Evolutionary conservation across 148 eudicot species (phyloP).

Genomic region (Persicaria maculosa): DNA sequence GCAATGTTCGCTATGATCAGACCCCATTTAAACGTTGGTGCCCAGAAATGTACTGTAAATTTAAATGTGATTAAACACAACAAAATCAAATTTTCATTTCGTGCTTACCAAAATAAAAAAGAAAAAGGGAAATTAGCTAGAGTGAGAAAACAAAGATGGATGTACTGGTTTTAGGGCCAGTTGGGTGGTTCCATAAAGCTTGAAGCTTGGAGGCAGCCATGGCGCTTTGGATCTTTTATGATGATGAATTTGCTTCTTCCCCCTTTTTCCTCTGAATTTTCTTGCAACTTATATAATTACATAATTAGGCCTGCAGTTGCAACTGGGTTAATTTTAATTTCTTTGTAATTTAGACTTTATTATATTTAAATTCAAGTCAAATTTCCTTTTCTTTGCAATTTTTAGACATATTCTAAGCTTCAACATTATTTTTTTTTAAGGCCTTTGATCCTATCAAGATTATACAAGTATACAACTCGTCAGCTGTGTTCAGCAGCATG

Average conservation of each 20-base stretch:
- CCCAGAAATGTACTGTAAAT: constrained; percentile 24
- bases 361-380: too few relatives aligned
- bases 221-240: not conserved
- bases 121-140: not conserved
- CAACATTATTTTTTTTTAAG: too few relatives aligned
- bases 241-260: not conserved
- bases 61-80: not conserved
- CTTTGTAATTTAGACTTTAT: too few relatives aligned
- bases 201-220: constrained; percentile 37
- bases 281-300: not conserved
- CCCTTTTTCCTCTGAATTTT: not conserved
- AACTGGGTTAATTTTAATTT: not conserved
- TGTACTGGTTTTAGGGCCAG: constrained; percentile 54
- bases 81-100: too few relatives aligned
- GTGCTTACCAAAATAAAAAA: not conserved
- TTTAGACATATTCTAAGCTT: too few relatives aligned
- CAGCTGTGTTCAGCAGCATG: too few relatives aligned
- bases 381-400: too few relatives aligned
- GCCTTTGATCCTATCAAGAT: too few relatives aligned
- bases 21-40: constrained; percentile 21
- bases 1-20: constrained; percentile 18
- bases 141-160: not conserved
- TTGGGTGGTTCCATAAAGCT: constrained; percentile 55
- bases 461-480: too few relatives aligned
- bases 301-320: not conserved